Percentiles rank a stretch among this genome's conserved stretches.
Conservation (phyloP, 495 filamentous ascomycete species). For the Hypoxylon cercidicola region DNA sequence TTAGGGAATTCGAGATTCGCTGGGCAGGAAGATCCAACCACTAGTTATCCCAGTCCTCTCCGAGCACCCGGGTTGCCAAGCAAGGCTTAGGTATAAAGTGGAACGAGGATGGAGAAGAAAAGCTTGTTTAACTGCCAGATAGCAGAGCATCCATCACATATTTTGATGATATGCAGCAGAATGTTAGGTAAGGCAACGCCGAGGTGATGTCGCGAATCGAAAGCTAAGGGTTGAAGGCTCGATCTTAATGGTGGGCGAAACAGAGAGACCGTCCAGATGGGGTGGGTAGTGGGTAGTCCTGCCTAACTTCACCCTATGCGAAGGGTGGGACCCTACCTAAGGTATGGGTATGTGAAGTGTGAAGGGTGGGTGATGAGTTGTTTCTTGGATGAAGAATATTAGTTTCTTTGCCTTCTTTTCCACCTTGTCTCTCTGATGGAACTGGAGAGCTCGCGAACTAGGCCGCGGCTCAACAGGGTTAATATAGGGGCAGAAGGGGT, state of each 20-base stretch:
- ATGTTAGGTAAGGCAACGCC: not conserved
- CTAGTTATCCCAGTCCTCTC: slow-evolving; percentile 22
- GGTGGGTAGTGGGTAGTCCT: too few relatives aligned
- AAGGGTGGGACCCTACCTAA: too few relatives aligned
- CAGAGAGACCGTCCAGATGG: too few relatives aligned
- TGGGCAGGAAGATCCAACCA: slow-evolving; percentile 6
- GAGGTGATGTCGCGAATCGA: too few relatives aligned
- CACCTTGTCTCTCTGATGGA: too few relatives aligned
- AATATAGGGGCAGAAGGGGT: not conserved
- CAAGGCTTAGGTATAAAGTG: slow-evolving; percentile 9
- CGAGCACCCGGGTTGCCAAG: slow-evolving; percentile 15
- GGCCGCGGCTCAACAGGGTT: not conserved
- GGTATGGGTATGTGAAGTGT: too few relatives aligned
- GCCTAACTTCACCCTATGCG: not conserved
- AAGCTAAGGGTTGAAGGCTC: too few relatives aligned
- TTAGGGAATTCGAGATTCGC: not conserved
- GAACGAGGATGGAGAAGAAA: slow-evolving; percentile 6
- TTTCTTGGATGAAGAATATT: not conserved
- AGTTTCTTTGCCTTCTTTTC: not conserved
- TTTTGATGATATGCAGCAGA: not conserved
- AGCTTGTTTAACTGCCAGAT: slow-evolving; percentile 27
- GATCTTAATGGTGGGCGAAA: too few relatives aligned
- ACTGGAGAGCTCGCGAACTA: too few relatives aligned
- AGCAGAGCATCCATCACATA: not conserved
- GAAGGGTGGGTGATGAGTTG: slow-evolving; percentile 1